These are phyloP conservation scores for Herpetomonas tarakana DNA, from an alignment of 208 protist species.

Conservation along the genomic window DNA sequence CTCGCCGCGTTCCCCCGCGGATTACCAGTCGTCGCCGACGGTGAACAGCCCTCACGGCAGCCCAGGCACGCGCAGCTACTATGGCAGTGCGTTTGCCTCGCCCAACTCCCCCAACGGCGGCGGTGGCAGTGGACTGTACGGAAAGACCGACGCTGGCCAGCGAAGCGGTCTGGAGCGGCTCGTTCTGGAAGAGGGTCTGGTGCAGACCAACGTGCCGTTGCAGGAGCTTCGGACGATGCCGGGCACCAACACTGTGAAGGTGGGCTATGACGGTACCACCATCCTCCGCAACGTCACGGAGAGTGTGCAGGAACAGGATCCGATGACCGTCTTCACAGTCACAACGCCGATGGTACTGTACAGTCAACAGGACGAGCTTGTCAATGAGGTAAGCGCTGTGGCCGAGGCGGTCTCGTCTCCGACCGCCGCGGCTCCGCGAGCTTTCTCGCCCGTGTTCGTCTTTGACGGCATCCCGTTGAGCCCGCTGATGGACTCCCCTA, in stretches of 20 bases:
- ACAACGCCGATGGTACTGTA: conserved; percentile 34
- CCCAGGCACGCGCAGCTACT: background rate
- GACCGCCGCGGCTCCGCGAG: background rate
- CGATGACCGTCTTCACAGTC: conserved; percentile 33
- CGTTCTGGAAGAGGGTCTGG: conserved; percentile 21
- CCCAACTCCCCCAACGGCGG: background rate
- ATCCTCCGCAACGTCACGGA: conserved; percentile 37
- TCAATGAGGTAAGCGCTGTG: background rate
- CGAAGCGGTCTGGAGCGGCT: conserved; percentile 16
- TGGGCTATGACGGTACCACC: conserved; percentile 39
- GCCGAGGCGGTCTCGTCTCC: background rate
- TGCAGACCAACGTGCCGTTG: conserved; percentile 27
- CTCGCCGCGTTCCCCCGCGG: background rate
- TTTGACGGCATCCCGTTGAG: conserved; percentile 64
- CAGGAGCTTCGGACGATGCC: conserved; percentile 19
- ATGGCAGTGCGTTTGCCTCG: background rate
- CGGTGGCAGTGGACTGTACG: background rate
- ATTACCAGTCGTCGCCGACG: background rate
- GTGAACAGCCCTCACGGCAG: background rate
- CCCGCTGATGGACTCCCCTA: background rate
- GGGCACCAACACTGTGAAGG: conserved; percentile 19
- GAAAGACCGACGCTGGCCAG: background rate
- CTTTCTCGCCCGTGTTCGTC: conserved; percentile 50
- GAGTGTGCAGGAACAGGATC: conserved; percentile 26
- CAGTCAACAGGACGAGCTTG: conserved; percentile 18